Conservation (phyloP, 345 rosid genomes). For the Arabidopsis suecica region DNA sequence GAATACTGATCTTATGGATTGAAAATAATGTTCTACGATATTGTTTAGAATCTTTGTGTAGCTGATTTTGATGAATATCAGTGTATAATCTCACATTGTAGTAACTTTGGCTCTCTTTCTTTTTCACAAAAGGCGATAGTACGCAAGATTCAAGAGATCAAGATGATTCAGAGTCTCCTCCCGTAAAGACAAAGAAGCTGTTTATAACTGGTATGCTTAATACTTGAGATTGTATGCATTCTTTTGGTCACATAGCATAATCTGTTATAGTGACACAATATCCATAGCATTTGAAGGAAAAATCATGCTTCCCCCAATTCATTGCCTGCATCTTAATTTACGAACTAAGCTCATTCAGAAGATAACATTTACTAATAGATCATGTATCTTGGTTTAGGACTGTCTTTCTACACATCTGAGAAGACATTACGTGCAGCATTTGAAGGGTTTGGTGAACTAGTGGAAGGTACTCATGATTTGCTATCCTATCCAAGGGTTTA, state of each 20-base stretch:
- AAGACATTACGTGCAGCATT: slow-evolving; percentile 89
- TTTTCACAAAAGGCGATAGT: slow-evolving; percentile 20
- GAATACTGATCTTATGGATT: slow-evolving; percentile 8
- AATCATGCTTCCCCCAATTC: slow-evolving; percentile 1
- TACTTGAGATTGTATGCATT: slow-evolving; percentile 17
- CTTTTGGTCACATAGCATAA: slow-evolving; percentile 14
- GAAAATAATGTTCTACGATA: not conserved
- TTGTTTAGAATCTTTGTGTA: not conserved
- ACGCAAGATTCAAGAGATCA: slow-evolving; percentile 27
- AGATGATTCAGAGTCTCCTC: slow-evolving; percentile 47
- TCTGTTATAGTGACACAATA: slow-evolving; percentile 11
- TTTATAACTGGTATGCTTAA: slow-evolving; percentile 78
- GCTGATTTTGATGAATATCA: slow-evolving; percentile 9
- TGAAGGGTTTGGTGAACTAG: slow-evolving; percentile 89
- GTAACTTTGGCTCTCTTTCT: slow-evolving; percentile 17
- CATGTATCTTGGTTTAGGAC: slow-evolving; percentile 53
- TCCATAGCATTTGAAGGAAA: not conserved
- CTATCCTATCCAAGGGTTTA: not conserved
- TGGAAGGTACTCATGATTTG: slow-evolving; percentile 61
- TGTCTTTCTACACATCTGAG: slow-evolving; percentile 96
- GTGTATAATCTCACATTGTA: not conserved
- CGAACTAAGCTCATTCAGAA: not conserved
- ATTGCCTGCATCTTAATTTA: not conserved
- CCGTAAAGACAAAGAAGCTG: slow-evolving; percentile 76
- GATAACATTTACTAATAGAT: slow-evolving; percentile 8